Evolutionary conservation across 2,329 filamentous ascomycete species (phyloP).

Genomic region (Lasiodiplodia sp.): DNA sequence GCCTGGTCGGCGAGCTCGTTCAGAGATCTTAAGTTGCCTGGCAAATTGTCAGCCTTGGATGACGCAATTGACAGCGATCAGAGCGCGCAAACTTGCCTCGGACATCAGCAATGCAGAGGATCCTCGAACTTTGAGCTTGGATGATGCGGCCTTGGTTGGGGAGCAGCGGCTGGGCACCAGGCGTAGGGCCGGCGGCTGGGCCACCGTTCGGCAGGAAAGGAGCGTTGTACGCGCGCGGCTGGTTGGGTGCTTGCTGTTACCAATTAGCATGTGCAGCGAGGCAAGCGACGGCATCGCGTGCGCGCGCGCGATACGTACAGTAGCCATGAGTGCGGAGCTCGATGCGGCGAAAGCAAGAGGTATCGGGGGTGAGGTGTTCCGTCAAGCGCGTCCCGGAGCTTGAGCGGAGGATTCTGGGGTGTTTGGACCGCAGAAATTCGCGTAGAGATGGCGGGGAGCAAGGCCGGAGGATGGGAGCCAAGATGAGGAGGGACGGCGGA

Average conservation of each 20-base stretch:
- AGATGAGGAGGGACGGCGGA: conserved; percentile 28
- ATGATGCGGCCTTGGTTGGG: conserved; percentile 62
- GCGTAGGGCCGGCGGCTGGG: conserved; percentile 51
- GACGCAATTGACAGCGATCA: conserved; percentile 2
- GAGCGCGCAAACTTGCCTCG: conserved; percentile 50
- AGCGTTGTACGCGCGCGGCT: conserved; percentile 58
- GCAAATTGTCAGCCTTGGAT: conserved; percentile 4
- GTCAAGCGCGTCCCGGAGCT: conserved; percentile 26
- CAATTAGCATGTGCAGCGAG: conserved; percentile 32
- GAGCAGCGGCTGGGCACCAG: conserved; percentile 56
- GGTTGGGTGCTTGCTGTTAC: conserved; percentile 57
- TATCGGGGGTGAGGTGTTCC: conserved; percentile 32
- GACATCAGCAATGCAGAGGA: conserved; percentile 61
- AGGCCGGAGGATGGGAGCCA: conserved; percentile 26
- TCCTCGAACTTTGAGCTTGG: conserved; percentile 56
- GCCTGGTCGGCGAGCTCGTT: conserved; percentile 97
- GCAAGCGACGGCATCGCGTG: conserved; percentile 11
- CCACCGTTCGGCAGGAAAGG: conserved; percentile 57
- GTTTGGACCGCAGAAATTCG: conserved; percentile 17
- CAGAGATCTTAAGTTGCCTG: conserved; percentile 92
- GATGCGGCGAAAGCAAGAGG: conserved; percentile 28
- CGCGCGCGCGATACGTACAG: conserved; percentile 32
- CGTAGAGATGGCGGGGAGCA: conserved; percentile 11
- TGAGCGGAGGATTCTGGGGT: conserved; percentile 13
- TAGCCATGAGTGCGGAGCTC: conserved; percentile 32